Evolutionary conservation across 2,329 filamentous ascomycete genomes (phyloP).

Genomic region (Phialophora verrucosa): DNA sequence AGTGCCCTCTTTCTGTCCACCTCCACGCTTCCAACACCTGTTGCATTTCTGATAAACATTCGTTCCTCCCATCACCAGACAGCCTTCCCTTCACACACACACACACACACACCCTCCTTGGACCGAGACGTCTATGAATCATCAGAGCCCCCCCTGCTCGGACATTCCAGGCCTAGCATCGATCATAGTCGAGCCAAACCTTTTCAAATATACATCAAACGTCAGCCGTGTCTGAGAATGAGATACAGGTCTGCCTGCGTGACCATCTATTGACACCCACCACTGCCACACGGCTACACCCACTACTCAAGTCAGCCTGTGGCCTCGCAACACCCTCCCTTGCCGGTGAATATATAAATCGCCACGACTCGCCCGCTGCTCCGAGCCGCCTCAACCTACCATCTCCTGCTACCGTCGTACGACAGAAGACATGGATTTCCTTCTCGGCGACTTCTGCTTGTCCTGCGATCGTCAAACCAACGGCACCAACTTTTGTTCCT

Average conservation of each 20-base stretch:
- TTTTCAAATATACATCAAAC: slow-evolving; percentile 19
- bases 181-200: background rate
- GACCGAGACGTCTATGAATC: slow-evolving; percentile 11
- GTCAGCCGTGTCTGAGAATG: slow-evolving; percentile 30
- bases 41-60: slow-evolving; percentile 22
- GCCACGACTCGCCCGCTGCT: slow-evolving; percentile 13
- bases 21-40: slow-evolving; percentile 12
- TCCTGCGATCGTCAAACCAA: slow-evolving; percentile 89
- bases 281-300: slow-evolving; percentile 27
- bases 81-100: slow-evolving; percentile 11
- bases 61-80: slow-evolving; percentile 19
- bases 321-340: slow-evolving; percentile 19
- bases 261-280: slow-evolving; percentile 29
- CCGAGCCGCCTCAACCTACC: slow-evolving; percentile 13
- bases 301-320: slow-evolving; percentile 17
- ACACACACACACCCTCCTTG: background rate
- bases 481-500: slow-evolving; percentile 85
- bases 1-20: slow-evolving; percentile 4
- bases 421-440: slow-evolving; percentile 58
- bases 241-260: slow-evolving; percentile 31
- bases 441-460: slow-evolving; percentile 86
- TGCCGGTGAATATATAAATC: slow-evolving; percentile 23
- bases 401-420: slow-evolving; percentile 23
- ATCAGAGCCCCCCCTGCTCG: background rate
- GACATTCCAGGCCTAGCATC: slow-evolving; percentile 12